These are phyloP conservation scores for Tilletiopsis washingtonensis DNA, from an alignment of 1,284 basidiomycete species.

Conservation along the genomic window DNA sequence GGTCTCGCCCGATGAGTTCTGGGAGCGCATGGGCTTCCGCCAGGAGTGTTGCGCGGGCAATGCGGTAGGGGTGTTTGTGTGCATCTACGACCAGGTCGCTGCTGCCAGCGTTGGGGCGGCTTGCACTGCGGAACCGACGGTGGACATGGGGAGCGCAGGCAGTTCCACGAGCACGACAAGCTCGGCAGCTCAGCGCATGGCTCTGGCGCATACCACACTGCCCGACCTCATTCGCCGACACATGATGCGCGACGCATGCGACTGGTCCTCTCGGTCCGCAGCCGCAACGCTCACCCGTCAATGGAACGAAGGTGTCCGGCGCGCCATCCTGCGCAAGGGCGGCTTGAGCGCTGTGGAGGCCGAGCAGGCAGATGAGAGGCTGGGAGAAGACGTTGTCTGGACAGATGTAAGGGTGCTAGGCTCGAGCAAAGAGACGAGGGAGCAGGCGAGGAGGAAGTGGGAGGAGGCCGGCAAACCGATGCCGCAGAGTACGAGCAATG, in stretches of 20 bases:
- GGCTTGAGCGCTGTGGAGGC: constrained; percentile 7
- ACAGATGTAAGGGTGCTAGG: constrained; percentile 11
- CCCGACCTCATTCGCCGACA: constrained; percentile 28
- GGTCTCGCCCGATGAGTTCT: constrained; percentile 36
- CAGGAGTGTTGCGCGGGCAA: constrained; percentile 45
- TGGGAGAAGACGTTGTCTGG: constrained; percentile 21
- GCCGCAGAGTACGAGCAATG: not conserved
- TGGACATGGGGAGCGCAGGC: not conserved
- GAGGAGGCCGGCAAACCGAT: not conserved
- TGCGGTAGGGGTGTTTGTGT: constrained; percentile 40
- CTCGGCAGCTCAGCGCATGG: constrained; percentile 15
- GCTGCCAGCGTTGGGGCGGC: no score
- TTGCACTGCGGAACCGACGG: no score
- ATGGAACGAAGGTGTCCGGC: constrained; percentile 25
- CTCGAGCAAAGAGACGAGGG: constrained; percentile 10
- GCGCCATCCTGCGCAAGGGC: constrained; percentile 28
- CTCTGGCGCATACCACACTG: constrained; percentile 26
- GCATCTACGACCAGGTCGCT: constrained; percentile 25
- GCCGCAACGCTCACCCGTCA: constrained; percentile 19
- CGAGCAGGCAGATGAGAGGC: not conserved
- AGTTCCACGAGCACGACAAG: not conserved
- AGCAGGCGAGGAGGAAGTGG: constrained; percentile 9
- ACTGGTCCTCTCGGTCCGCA: constrained; percentile 18
- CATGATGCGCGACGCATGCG: constrained; percentile 37
- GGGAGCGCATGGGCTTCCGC: constrained; percentile 43